A percentile compares a stretch with the other conserved stretches of the same genome.
Conservation (phyloP, 176 grass and related monocot genomes). For the Melocanna baccifera region DNA sequence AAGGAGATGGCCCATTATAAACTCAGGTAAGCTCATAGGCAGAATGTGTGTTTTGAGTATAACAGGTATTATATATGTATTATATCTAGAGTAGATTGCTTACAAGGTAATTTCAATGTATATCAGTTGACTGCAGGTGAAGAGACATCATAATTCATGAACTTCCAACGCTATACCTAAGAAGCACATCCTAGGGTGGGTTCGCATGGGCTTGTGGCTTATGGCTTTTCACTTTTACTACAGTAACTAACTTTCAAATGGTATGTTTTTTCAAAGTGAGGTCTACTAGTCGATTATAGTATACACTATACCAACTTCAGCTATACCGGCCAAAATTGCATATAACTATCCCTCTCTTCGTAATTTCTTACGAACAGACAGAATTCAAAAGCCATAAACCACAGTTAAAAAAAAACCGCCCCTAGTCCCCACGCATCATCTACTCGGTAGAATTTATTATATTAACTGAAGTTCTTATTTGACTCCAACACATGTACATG, state of each 20-base stretch:
- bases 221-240: too few relatives aligned
- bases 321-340: too few relatives aligned
- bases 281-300: too few relatives aligned
- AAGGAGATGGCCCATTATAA: conserved; percentile 4
- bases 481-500: background rate
- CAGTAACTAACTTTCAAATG: too few relatives aligned
- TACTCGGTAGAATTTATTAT: background rate
- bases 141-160: background rate
- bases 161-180: background rate
- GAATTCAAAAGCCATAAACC: too few relatives aligned
- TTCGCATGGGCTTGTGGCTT: too few relatives aligned
- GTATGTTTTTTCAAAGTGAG: too few relatives aligned
- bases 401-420: too few relatives aligned
- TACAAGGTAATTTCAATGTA: background rate
- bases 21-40: conserved; percentile 6
- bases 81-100: background rate
- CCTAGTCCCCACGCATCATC: background rate
- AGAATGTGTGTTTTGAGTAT: background rate
- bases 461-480: background rate
- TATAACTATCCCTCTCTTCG: too few relatives aligned
- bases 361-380: too few relatives aligned
- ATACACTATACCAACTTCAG: too few relatives aligned
- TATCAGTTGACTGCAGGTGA: background rate
- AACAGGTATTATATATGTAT: background rate
- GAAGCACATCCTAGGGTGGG: background rate